Evolutionary conservation across 23 red algal genomes (phyloP), one percentile per base, ranked within the genome.

Genomic region (Gracilaria domingensis): DNA sequence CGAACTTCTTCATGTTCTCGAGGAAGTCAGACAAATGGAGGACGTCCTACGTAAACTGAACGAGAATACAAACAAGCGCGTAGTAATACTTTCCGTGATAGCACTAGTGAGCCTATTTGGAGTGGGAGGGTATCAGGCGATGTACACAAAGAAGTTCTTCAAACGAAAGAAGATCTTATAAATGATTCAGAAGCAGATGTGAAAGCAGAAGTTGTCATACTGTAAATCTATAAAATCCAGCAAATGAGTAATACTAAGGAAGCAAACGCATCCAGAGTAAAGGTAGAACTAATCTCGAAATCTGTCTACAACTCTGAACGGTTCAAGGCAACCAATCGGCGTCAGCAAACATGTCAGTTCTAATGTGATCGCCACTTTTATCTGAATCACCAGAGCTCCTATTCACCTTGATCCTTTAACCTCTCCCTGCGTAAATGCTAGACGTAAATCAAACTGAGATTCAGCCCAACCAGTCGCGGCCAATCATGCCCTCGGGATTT

Each of bases 91-190:
- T 35, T 83, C 79, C 33, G 34, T 84, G n/a, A 83, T 83, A 8
- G 66, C 79, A 30, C 78, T 92, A 58, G 40, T 83, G 40, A 75
- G 47, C 69, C 39, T 92, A 33, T 76, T 92, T 60, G 77, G 45
- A 33, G 80, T 92, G 44, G 89, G 65, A 5, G 89, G 77, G 58
- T 84, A 84, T 76, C 89, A 92, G 66, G 89, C 89, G 9, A 12
- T 76, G 35, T 92, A 92, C 69, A 92, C 89, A 57, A 92, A 92
- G 67, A 74, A 59, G 32, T 92, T 76, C 67, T 84, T 92, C 69
- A 92, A 92, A 45, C 59, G 69, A 65, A 92, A 92, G 64, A 92
- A 92, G 71, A 84, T 92, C 40, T 55, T 84, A 57, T 92, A 62
- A 84, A 77, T 33, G 26, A 24, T 28, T 37, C 23, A 26, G 40